Evolutionary conservation across 306 rosid species (phyloP).

Genomic region (Acacia melanoxylon): DNA sequence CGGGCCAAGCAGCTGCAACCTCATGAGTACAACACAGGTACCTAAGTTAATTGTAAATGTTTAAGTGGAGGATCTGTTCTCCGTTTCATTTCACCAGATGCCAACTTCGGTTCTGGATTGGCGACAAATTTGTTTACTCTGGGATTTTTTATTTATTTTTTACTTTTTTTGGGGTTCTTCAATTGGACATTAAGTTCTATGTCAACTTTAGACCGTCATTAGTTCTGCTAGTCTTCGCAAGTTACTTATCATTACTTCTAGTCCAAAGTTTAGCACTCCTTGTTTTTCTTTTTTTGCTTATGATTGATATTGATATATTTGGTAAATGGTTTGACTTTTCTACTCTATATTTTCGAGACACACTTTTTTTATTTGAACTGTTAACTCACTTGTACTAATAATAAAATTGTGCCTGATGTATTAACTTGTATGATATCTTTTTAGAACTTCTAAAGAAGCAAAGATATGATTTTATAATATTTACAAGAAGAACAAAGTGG

Average conservation of each 20-base stretch:
- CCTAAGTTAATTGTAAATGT: background rate
- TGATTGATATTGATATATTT: background rate
- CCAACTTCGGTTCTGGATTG: background rate
- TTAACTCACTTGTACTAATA: background rate
- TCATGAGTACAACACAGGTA: slow-evolving; percentile 87
- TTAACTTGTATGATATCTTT: background rate
- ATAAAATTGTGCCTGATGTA: background rate
- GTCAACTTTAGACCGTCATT: background rate
- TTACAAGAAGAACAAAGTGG: background rate
- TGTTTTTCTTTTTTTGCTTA: background rate
- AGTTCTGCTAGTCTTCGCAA: background rate
- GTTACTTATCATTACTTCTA: background rate
- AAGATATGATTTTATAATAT: background rate
- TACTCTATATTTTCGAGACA: background rate
- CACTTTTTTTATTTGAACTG: background rate
- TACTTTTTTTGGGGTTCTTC: background rate
- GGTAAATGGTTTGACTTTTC: background rate
- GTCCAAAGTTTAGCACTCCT: background rate
- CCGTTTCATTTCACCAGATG: background rate
- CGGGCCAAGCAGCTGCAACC: slow-evolving; percentile 96
- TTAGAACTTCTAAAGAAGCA: background rate
- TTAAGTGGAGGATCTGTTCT: background rate
- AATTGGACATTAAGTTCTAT: background rate
- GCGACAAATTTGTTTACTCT: background rate
- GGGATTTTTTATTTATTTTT: background rate